Percentiles rank a stretch among this genome's conserved stretches.
Evolutionary conservation across 192 early-diverging fungal genomes (phyloP).

Genomic region (Mortierella alpina): DNA sequence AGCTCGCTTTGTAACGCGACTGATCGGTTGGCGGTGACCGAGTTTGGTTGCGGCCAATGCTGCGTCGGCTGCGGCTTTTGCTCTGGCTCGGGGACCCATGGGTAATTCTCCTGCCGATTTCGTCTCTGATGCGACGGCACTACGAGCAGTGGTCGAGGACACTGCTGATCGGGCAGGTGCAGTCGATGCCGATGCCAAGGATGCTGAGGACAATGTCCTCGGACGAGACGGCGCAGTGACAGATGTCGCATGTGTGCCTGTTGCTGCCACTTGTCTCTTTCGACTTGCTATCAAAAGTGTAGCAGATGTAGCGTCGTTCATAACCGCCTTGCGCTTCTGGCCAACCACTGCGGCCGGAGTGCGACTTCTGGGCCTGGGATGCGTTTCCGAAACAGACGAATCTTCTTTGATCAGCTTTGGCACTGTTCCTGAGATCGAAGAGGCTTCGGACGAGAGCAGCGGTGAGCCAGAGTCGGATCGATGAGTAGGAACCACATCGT

Average conservation of each 20-base stretch:
- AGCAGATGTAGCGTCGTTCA: slow-evolving; percentile 3
- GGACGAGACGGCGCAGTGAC: background rate
- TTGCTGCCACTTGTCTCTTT: slow-evolving; percentile 18
- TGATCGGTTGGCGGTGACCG: background rate
- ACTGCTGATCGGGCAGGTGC: no score
- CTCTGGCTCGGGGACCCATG: slow-evolving; percentile 42
- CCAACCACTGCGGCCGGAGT: slow-evolving; percentile 1
- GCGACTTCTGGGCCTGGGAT: background rate
- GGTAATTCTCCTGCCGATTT: slow-evolving; percentile 2
- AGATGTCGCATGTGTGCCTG: background rate
- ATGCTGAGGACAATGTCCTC: slow-evolving; percentile 9
- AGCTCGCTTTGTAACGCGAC: slow-evolving; percentile 13
- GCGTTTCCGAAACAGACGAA: background rate
- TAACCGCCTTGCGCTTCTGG: slow-evolving; percentile 34
- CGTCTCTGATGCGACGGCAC: background rate
- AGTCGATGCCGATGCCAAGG: slow-evolving; percentile 6
- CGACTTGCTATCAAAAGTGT: background rate
- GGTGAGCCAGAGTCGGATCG: slow-evolving; percentile 25
- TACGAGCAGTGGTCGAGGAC: no score
- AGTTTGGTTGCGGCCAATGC: slow-evolving; percentile 35
- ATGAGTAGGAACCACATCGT: slow-evolving; percentile 14
- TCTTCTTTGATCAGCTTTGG: background rate
- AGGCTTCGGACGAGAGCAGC: slow-evolving; percentile 19
- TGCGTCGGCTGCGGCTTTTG: slow-evolving; percentile 48
- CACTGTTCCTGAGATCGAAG: background rate